Base-by-base conservation (phyloP, 1,139 yeast species). In the Geotrichum phurueaensis region DNA sequence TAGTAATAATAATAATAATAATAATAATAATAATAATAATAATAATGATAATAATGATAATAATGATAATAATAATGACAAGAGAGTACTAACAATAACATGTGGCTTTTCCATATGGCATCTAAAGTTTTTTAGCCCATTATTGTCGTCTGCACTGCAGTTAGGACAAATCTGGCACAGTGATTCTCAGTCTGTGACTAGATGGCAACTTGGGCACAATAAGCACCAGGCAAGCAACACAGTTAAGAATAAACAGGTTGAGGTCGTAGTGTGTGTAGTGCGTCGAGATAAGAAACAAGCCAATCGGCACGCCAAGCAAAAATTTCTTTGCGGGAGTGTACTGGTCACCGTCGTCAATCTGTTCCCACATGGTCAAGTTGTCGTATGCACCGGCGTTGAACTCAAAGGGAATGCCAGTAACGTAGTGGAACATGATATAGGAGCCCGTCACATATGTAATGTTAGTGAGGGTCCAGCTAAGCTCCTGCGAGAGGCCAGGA, bases 321-420 rank as follows among this genome's bases (percentile, higher is more conserved):
- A 91, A 94, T 75, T 94, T 94, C 79, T 94, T 91, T 31, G 97
- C 86, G 5, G 99, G 99, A 0, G 99, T 94, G 73, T 92, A 94
- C 73, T 91, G 96, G 71, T 91, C 97, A 64, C 98, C 99, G 69
- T 92, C 87, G 74, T 94, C 97, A 66, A 94, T 87, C 75, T 94
- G 99, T 75, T 94, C 99, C 99, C 99, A 94, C 97, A 94, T 89
- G 33, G 97, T 94, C 69, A 94, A 81, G 71, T 90, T 87, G 73
- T 94, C 99, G 74, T 88, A 94, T 0, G 98, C 98, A 52, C 99
- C 99, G 49, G 90, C 87, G 72, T 92, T 94, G 77, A 92, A 91
- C 68, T 94, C 99, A 73, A 94, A 94, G 0, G 99, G 99, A 2
- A 96, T 90, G 43, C 99, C 99, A 70, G 92, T 94, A 57, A 94